These are phyloP conservation scores for Neofusicoccum umdonicola DNA, from an alignment of 2,329 filamentous ascomycete species.

Conservation along the genomic window DNA sequence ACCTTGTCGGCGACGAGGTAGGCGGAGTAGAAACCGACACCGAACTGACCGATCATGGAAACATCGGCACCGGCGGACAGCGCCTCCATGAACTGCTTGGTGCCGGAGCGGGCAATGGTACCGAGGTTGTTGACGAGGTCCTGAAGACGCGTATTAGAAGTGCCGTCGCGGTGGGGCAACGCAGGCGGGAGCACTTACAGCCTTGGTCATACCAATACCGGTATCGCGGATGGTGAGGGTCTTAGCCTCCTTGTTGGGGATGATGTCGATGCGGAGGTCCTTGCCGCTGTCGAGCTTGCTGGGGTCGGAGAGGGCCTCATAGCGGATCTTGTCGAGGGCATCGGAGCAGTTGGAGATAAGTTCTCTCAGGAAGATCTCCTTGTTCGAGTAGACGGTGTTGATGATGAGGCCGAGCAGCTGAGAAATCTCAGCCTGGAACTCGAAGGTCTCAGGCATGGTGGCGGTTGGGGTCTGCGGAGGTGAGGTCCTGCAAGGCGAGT, in stretches of 20 bases:
- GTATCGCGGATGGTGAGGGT: slow-evolving; percentile 96
- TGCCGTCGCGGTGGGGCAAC: not conserved
- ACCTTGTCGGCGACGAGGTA: slow-evolving; percentile 98
- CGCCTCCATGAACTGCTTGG: slow-evolving; percentile 99
- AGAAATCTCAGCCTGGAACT: slow-evolving; percentile 99
- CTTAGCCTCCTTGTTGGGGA: slow-evolving; percentile 96
- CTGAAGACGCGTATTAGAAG: slow-evolving; percentile 42
- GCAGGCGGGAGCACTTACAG: slow-evolving; percentile 62
- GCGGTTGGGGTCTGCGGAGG: slow-evolving; percentile 1
- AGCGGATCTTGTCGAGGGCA: slow-evolving; percentile 99
- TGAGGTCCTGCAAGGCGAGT: slow-evolving; percentile 2
- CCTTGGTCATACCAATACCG: slow-evolving; percentile 99
- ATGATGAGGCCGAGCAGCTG: slow-evolving; percentile 99
- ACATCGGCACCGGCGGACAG: slow-evolving; percentile 97
- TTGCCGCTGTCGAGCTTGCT: slow-evolving; percentile 96
- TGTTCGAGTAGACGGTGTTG: slow-evolving; percentile 99
- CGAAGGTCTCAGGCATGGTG: slow-evolving; percentile 73
- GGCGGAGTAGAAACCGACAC: slow-evolving; percentile 99
- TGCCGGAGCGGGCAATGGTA: slow-evolving; percentile 98
- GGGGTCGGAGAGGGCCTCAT: slow-evolving; percentile 95
- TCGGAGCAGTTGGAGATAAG: slow-evolving; percentile 97
- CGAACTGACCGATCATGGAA: slow-evolving; percentile 99
- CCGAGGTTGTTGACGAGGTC: slow-evolving; percentile 99
- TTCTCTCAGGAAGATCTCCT: slow-evolving; percentile 99
- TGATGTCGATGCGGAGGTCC: slow-evolving; percentile 98